Base-by-base conservation (phyloP, 495 filamentous ascomycete species). In the Pyronema domesticum region DNA sequence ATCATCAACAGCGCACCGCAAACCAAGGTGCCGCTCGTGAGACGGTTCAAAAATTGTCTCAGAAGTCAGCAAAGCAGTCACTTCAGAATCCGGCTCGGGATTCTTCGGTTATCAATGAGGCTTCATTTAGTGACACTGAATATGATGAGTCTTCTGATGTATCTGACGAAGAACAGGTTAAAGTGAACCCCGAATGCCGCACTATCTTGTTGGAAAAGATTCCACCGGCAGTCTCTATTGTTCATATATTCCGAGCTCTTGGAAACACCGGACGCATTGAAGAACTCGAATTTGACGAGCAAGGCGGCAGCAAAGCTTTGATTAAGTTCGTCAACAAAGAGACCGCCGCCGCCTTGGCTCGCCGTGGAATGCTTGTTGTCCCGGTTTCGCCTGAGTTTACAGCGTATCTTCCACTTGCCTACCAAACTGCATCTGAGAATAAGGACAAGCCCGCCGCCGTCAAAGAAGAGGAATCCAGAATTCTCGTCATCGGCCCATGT, bases 191-290 rank as follows among this genome's bases (percentile, higher is more conserved):
- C n/a, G 45, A 47, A 19, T 19, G 45, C 18, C 45, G 45, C 10
- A 47, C 23, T 23, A 19, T 47, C 45, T 47, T 15, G 10, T 15
- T 47, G 3, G 45, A 15, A 19, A 23, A 19, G 1, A 15, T 47
- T 10, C 10, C 13, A 10, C 3, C 13, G 18, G 17, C 1, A 3
- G 45, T 47, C 1, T 15, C 45, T 7, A 14, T 47, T 17, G 45
- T 10, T 10, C 45, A 47, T 19, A 23, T 47, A n/a, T 19, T 47
- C 17, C 45, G 45, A 23, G 18, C n/a, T 1, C 17, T 47, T n/a
- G 45, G 45, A n/a, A 47, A 47, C 7, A 47, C 45, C 45, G 45
- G 45, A n/a, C 45, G 45, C 17, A 47, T 47, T 23, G 45, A 47
- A 23, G 45, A 47, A 47, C 15, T 42, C 3, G 39, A 42, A 17